These are phyloP conservation scores for Adansonia grandidieri DNA, from an alignment of 441 rosid genomes.

Conservation along the genomic window DNA sequence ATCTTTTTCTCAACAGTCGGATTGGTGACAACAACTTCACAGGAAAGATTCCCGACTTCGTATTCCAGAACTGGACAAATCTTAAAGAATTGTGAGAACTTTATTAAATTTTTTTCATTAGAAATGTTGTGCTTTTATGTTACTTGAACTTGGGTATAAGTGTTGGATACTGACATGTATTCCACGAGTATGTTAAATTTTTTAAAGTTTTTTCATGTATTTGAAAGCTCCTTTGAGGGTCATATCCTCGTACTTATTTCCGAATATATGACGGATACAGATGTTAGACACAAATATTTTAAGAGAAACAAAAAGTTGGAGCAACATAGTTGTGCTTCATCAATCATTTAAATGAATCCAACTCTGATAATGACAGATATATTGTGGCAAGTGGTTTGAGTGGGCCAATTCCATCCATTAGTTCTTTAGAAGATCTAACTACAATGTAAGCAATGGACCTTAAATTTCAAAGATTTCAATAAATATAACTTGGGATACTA, in stretches of 20 bases:
- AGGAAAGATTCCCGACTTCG: conserved; percentile 54
- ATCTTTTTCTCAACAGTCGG: conserved; percentile 37
- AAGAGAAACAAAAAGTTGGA: too few species aligned
- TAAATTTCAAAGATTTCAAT: background rate
- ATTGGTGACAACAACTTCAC: conserved; percentile 52
- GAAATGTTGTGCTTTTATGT: too few species aligned
- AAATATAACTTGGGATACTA: background rate
- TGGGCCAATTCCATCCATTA: conserved; percentile 60
- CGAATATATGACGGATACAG: too few species aligned
- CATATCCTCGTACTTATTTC: too few species aligned
- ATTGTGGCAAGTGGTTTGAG: conserved; percentile 59
- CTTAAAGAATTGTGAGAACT: conserved; percentile 46
- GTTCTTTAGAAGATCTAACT: conserved; percentile 25
- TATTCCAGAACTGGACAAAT: conserved; percentile 44
- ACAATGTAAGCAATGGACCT: conserved; percentile 45
- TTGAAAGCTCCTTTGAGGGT: too few species aligned
- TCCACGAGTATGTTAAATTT: too few species aligned
- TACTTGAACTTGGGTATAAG: too few species aligned
- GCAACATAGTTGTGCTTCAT: too few species aligned
- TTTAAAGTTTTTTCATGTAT: too few species aligned
- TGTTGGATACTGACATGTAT: too few species aligned
- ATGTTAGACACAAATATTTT: too few species aligned
- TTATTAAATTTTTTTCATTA: background rate
- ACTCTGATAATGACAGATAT: conserved; percentile 35
- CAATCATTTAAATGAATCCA: background rate